phyloP scores from a whole-genome alignment of 345 rosid species.

The Rubroshorea leprosula region DNA sequence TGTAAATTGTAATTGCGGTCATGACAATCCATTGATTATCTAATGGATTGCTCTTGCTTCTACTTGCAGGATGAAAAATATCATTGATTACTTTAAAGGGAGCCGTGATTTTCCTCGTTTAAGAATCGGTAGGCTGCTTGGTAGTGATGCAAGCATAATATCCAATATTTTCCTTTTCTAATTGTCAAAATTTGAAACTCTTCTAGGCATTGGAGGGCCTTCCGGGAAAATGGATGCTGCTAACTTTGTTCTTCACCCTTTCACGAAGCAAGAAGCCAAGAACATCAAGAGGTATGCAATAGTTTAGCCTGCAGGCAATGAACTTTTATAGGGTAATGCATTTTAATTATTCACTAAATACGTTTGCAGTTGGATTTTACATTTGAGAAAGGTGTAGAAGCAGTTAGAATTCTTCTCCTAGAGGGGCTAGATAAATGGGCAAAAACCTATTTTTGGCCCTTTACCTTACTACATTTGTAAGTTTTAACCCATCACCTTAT shows the following conservation, averaged over 20 bases:
- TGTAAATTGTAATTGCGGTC: too few species aligned
- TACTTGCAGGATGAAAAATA: slow-evolving; percentile 72
- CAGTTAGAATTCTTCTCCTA: slow-evolving; percentile 58
- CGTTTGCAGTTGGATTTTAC: slow-evolving; percentile 67
- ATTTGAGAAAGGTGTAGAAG: slow-evolving; percentile 59
- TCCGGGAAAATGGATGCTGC: slow-evolving; percentile 83
- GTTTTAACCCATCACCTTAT: too few species aligned
- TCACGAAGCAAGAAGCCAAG: slow-evolving; percentile 77
- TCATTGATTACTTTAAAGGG: slow-evolving; percentile 83
- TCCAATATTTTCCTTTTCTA: slow-evolving; percentile 1
- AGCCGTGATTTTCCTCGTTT: slow-evolving; percentile 87
- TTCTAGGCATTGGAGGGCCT: slow-evolving; percentile 87
- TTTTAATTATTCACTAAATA: neutral
- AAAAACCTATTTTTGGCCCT: too few species aligned
- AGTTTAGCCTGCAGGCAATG: neutral
- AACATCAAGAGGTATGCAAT: slow-evolving; percentile 60
- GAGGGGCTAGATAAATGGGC: slow-evolving; percentile 76
- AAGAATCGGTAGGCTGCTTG: slow-evolving; percentile 58
- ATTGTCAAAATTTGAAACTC: slow-evolving; percentile 9
- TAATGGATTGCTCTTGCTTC: neutral
- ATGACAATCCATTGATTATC: neutral
- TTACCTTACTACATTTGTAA: too few species aligned
- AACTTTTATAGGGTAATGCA: neutral
- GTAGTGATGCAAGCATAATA: neutral
- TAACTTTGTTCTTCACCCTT: slow-evolving; percentile 65